phyloP scores from a whole-genome alignment of 2,329 filamentous ascomycete species.

The Fusarium mundagurra region DNA sequence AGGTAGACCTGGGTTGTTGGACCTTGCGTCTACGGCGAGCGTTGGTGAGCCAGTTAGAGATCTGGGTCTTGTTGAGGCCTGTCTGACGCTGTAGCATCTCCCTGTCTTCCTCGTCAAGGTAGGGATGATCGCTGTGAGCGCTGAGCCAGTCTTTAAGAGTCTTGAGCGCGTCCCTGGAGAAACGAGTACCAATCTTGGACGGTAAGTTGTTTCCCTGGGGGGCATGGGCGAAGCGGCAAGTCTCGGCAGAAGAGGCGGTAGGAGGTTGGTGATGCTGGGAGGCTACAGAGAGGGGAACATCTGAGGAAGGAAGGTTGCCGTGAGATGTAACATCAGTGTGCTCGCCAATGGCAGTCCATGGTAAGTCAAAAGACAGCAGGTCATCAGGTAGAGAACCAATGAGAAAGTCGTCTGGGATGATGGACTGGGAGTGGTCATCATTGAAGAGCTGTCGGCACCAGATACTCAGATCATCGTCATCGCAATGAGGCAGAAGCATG shows the following conservation, averaged over 20 bases:
- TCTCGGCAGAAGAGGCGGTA: too few relatives aligned
- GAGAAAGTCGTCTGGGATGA: accelerated
- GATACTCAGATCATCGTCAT: too few relatives aligned
- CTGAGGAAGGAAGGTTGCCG: accelerated
- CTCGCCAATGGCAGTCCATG: background rate
- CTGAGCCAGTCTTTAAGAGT: accelerated
- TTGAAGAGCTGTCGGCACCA: background rate
- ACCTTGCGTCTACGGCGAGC: background rate
- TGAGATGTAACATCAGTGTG: background rate
- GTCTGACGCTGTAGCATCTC: background rate
- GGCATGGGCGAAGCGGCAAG: too few relatives aligned
- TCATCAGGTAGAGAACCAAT: accelerated
- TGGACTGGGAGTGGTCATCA: background rate
- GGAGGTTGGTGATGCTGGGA: background rate
- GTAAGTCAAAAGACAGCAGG: accelerated
- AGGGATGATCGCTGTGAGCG: background rate
- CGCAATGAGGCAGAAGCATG: accelerated
- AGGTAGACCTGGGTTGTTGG: background rate
- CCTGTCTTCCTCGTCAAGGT: background rate
- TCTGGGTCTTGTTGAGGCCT: background rate
- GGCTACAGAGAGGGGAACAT: background rate
- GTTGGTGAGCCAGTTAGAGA: background rate
- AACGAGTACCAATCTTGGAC: background rate
- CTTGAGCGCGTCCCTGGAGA: background rate
- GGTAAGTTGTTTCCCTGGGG: too few relatives aligned